A percentile compares a stretch with the other conserved stretches of the same genome.
Conservation (phyloP, 371 early-diverging fungal genomes). For the Mucor indicus region DNA sequence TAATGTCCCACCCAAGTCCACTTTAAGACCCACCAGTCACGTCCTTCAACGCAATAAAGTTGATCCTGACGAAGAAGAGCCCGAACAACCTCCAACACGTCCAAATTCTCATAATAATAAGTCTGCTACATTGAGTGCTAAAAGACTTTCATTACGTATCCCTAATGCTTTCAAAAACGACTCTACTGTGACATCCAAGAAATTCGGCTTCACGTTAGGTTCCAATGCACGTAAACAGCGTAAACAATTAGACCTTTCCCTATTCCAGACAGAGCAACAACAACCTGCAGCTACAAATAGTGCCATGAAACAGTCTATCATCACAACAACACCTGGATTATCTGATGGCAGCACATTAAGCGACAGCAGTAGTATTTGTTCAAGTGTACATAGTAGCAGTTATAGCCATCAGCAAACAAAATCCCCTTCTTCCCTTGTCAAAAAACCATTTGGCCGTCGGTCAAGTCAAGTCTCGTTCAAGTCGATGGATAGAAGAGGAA, state of each 20-base stretch:
- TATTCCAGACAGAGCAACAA: conserved; percentile 17
- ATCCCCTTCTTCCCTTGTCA: no score
- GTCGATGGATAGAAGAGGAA: conserved; percentile 31
- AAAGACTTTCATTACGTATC: conserved; percentile 37
- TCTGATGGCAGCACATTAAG: conserved; percentile 45
- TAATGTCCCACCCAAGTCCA: conserved; percentile 23
- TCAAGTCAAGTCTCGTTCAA: conserved; percentile 34
- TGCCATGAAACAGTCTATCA: background rate
- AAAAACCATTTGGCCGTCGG: no score
- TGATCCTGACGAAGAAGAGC: conserved; percentile 16
- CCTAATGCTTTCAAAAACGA: conserved; percentile 25
- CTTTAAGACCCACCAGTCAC: conserved; percentile 19
- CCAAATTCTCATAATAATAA: conserved; percentile 1
- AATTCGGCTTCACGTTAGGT: conserved; percentile 35
- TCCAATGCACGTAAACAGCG: conserved; percentile 26
- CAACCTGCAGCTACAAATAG: background rate
- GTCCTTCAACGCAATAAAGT: conserved; percentile 29
- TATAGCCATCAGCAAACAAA: background rate
- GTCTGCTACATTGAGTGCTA: conserved; percentile 22
- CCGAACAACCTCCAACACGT: background rate
- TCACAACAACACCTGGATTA: conserved; percentile 28
- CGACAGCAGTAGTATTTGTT: conserved; percentile 31
- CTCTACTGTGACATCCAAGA: no score
- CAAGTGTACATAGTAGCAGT: conserved; percentile 10
- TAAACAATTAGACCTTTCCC: conserved; percentile 38